Conservation (phyloP, 2,329 filamentous ascomycete genomes). For the Diaporthe ampelina region DNA sequence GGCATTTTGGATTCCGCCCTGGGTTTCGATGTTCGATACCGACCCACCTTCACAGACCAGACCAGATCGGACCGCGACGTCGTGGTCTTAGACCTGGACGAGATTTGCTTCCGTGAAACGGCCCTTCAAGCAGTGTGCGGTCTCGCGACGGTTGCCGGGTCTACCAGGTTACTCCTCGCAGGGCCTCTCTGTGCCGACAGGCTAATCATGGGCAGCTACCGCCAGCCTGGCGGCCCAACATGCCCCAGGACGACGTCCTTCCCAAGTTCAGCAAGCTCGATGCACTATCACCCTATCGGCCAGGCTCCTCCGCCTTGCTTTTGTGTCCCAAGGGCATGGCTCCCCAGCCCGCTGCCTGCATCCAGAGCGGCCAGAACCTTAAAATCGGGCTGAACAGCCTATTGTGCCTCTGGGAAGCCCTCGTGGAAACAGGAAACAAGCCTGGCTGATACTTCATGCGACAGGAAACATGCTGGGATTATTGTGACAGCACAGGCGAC, state of each 20-base stretch:
- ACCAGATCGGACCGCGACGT: conserved; percentile 1
- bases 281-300: conserved; percentile 37
- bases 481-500: not conserved
- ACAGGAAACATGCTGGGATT: not conserved
- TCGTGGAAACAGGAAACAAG: not conserved
- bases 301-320: conserved; percentile 39
- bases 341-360: conserved; percentile 3
- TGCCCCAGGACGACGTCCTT: not conserved
- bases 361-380: conserved; percentile 2
- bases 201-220: not conserved
- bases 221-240: conserved; percentile 30
- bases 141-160: conserved; percentile 1
- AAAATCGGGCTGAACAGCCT: not conserved
- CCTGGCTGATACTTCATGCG: not conserved
- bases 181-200: not conserved
- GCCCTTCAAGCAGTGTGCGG: not conserved
- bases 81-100: not conserved
- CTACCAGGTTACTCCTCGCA: conserved; percentile 30
- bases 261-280: conserved; percentile 30
- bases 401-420: not conserved
- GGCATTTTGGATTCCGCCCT: not conserved
- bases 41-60: not conserved
- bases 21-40: not conserved
- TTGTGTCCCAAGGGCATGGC: conserved; percentile 25
- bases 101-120: conserved; percentile 14